Evolutionary conservation across 129 eudicot genomes (phyloP).

Genomic region (sunflower (Helianthus annuus)): DNA sequence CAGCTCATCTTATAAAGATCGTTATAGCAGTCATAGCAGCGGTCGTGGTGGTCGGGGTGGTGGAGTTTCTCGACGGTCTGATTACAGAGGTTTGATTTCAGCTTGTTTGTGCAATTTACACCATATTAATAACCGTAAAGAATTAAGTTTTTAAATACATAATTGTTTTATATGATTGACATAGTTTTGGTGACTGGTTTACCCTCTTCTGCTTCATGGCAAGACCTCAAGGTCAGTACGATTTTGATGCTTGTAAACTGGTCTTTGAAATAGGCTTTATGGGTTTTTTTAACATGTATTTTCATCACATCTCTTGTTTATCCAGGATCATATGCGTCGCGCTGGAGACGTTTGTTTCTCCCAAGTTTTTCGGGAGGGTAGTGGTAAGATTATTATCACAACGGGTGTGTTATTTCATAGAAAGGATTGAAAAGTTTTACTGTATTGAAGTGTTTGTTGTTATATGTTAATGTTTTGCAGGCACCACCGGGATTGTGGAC

Average conservation of each 20-base stretch:
- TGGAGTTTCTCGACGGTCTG: conserved; percentile 87
- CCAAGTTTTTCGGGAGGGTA: conserved; percentile 85
- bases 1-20: conserved; percentile 70
- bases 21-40: conserved; percentile 52
- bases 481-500: conserved; percentile 92
- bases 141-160: too few species aligned
- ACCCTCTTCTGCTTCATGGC: conserved; percentile 96
- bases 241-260: neutral
- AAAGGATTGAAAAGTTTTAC: neutral
- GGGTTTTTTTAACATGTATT: neutral
- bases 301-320: conserved; percentile 8
- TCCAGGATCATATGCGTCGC: conserved; percentile 93
- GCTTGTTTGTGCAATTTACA: neutral
- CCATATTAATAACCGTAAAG: too few species aligned
- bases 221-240: conserved; percentile 80
- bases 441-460: neutral
- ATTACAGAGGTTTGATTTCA: conserved; percentile 60
- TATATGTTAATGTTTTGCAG: conserved; percentile 37
- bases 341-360: conserved; percentile 97
- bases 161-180: neutral
- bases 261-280: too few species aligned
- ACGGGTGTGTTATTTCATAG: too few species aligned
- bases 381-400: conserved; percentile 50
- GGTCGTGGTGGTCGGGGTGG: conserved; percentile 63
- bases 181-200: conserved; percentile 80